These are phyloP conservation scores for Pelargonium australe DNA, from an alignment of 441 rosid species.

Conservation along the genomic window DNA sequence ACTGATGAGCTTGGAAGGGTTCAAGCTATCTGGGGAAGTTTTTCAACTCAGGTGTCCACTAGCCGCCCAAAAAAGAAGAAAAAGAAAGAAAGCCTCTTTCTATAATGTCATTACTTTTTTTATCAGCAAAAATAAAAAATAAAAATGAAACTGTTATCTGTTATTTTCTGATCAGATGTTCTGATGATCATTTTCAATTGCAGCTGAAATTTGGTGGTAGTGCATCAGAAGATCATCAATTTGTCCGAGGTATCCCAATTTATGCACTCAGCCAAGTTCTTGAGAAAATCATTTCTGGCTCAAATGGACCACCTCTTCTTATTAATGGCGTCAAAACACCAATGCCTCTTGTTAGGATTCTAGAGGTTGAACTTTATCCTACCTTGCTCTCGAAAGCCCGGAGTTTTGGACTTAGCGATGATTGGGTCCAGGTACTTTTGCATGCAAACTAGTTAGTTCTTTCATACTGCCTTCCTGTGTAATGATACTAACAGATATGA, in stretches of 20 bases:
- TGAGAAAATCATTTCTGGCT: constrained; percentile 63
- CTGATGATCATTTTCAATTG: constrained; percentile 25
- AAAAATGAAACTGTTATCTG: too few relatives aligned
- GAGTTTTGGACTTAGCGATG: constrained; percentile 76
- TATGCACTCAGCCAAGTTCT: constrained; percentile 68
- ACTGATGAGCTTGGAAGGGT: constrained; percentile 85
- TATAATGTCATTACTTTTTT: constrained; percentile 9
- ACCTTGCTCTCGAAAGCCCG: constrained; percentile 90
- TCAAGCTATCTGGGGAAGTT: constrained; percentile 96
- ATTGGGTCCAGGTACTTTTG: constrained; percentile 78
- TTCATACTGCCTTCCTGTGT: background rate
- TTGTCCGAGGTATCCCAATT: constrained; percentile 89
- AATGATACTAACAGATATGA: background rate
- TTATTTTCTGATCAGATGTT: constrained; percentile 4
- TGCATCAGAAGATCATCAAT: constrained; percentile 82
- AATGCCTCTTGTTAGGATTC: constrained; percentile 79
- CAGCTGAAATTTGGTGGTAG: constrained; percentile 66
- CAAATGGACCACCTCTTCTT: constrained; percentile 62
- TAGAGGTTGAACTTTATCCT: constrained; percentile 88
- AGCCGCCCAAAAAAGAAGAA: constrained; percentile 6
- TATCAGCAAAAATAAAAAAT: too few relatives aligned
- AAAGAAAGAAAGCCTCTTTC: constrained; percentile 11
- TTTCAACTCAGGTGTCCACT: constrained; percentile 72
- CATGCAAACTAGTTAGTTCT: background rate
- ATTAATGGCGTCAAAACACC: constrained; percentile 82